Evolutionary conservation across 1,139 yeast species (phyloP), one percentile per base, ranked within the genome.

Genomic region (Pneumocystis oryctolagi): DNA sequence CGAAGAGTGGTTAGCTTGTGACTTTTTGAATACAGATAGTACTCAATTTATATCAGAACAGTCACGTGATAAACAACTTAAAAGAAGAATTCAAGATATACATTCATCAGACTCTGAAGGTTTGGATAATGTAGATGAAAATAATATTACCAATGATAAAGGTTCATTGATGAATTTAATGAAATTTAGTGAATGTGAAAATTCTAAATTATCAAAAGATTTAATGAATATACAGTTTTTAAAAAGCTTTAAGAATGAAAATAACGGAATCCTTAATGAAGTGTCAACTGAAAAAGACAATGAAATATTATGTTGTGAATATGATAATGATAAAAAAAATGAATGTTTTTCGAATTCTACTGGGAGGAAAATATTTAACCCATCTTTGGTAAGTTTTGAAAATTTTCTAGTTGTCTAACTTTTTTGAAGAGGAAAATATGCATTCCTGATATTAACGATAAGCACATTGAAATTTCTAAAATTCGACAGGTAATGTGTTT

Each of bases 1-100:
- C 18, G 84, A 84, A 73, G 83, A 88, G 60, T 84, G 90, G 90
- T 83, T 90, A 62, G 86, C 85, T 69, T 87, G 90, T 70, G 97
- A 97, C 9, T 80, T 90, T 77, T 82, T 94, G 58, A 90, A 90
- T 71, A 97, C 90, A 72, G 83, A 82, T 40, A 87, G 87, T 47
- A 80, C 97, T 70, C 85, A 83, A 12, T 97, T 92, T 71, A 81
- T 92, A 78, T 97, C 90, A 74, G 97, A 89, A 70, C 90, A 89
- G 96, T 77, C 90, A 66, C 80, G 87, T 70, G 95, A 96, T 60
- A 96, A 90, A 70, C 79, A 80, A 64, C 78, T 92, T 64, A 82
- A 87, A 65, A 76, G 82, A 60, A 88, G 85, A 70, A 88, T 90
- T 68, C 74, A 86, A 64, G 97, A 94, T 35, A 79, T 20, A 47